phyloP scores from a whole-genome alignment of 2,329 filamentous ascomycete species.

The Amauroascus niger region DNA sequence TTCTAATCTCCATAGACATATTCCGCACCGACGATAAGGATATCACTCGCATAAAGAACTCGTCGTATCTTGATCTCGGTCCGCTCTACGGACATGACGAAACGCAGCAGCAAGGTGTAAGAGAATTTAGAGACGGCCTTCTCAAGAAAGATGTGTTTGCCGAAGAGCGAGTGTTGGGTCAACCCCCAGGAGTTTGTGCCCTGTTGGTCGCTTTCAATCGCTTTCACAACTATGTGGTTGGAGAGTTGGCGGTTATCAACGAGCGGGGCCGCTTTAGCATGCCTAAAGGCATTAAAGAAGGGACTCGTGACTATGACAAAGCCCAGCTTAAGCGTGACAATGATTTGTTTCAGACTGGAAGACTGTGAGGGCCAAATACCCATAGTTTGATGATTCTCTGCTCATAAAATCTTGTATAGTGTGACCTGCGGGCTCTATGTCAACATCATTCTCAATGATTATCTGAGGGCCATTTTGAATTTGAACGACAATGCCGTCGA shows the following conservation, averaged over 20 bases:
- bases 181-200: constrained; percentile 29
- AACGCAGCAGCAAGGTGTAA: constrained; percentile 29
- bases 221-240: constrained; percentile 35
- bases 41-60: constrained; percentile 30
- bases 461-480: constrained; percentile 26
- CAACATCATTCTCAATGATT: constrained; percentile 29
- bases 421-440: constrained; percentile 27
- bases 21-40: constrained; percentile 33
- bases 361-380: constrained; percentile 19
- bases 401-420: constrained; percentile 9
- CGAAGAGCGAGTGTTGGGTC: constrained; percentile 26
- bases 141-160: constrained; percentile 34
- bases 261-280: constrained; percentile 31
- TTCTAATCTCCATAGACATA: constrained; percentile 26
- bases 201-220: constrained; percentile 32
- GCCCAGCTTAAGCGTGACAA: constrained; percentile 31
- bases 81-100: constrained; percentile 37
- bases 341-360: constrained; percentile 29
- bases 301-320: constrained; percentile 24
- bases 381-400: background rate
- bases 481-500: constrained; percentile 34
- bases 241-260: constrained; percentile 33
- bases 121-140: constrained; percentile 30
- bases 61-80: constrained; percentile 41
- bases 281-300: constrained; percentile 18